Percentiles rank a stretch among this genome's conserved stretches.
Conservation (phyloP, 345 rosid species). For the Salix purpurea region DNA sequence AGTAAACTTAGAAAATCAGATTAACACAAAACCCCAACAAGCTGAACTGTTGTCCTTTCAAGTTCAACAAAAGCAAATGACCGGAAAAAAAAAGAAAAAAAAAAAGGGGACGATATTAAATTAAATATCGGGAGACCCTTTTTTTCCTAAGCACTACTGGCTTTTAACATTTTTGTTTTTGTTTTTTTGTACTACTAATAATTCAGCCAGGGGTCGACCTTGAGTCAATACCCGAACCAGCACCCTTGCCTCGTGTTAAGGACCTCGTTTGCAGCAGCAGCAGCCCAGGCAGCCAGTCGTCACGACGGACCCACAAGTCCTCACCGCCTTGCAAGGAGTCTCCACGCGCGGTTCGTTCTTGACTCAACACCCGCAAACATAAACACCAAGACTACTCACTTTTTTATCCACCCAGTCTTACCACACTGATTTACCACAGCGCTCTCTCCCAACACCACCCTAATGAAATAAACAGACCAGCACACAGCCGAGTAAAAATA, state of each 20-base stretch:
- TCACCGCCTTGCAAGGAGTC: slow-evolving; percentile 57
- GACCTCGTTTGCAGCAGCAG: neutral
- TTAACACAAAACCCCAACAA: neutral
- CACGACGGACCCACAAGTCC: slow-evolving; percentile 6
- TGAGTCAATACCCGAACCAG: slow-evolving; percentile 99
- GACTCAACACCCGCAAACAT: slow-evolving; percentile 81
- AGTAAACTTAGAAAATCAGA: neutral
- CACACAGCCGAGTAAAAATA: neutral
- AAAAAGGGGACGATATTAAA: neutral
- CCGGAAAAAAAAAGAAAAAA: neutral
- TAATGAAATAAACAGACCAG: neutral
- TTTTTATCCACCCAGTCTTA: neutral
- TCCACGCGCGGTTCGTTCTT: slow-evolving; percentile 98
- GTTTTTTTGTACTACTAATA: neutral
- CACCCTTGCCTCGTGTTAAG: slow-evolving; percentile 59
- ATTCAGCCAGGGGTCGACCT: slow-evolving; percentile 50
- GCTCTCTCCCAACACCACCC: neutral
- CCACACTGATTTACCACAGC: neutral
- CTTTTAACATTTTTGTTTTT: neutral
- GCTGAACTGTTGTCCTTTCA: neutral
- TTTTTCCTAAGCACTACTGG: neutral
- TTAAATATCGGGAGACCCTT: neutral
- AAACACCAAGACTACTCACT: neutral
- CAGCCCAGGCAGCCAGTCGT: neutral
- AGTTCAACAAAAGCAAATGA: neutral